Conservation (phyloP, 805 yeast genomes). For the Hanseniaspora occidentalis region DNA sequence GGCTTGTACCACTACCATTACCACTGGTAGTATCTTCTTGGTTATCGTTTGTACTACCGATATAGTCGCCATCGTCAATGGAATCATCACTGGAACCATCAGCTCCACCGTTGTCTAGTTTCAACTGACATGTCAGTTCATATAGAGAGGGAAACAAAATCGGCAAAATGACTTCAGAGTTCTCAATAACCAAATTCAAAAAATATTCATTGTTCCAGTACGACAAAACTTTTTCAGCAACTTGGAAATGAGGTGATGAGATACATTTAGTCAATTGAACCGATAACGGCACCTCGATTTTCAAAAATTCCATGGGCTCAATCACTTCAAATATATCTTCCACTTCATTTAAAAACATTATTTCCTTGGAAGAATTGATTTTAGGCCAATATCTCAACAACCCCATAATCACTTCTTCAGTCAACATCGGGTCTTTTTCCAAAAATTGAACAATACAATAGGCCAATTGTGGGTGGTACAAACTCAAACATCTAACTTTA, state of each 20-base stretch:
- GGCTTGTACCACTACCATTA: too few species aligned
- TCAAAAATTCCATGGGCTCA: slow-evolving; percentile 84
- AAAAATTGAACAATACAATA: slow-evolving; percentile 94
- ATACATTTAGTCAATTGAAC: slow-evolving; percentile 92
- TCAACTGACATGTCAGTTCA: slow-evolving; percentile 51
- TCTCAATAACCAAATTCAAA: slow-evolving; percentile 78
- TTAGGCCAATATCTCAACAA: slow-evolving; percentile 93
- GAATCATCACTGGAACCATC: slow-evolving; percentile 11
- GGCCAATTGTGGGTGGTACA: slow-evolving; percentile 94
- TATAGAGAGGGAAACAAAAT: slow-evolving; percentile 83
- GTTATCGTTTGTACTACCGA: slow-evolving; percentile 3
- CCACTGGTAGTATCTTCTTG: slow-evolving; percentile 4
- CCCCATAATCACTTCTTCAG: slow-evolving; percentile 96
- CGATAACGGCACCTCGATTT: slow-evolving; percentile 85
- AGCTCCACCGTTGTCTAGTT: slow-evolving; percentile 21
- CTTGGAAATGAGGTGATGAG: slow-evolving; percentile 92
- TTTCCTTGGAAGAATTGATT: slow-evolving; percentile 86
- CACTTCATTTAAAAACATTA: slow-evolving; percentile 88
- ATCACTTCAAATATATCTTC: slow-evolving; percentile 95
- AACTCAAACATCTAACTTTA: slow-evolving; percentile 74
- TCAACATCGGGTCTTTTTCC: slow-evolving; percentile 83
- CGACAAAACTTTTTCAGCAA: slow-evolving; percentile 85
- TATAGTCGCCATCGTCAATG: slow-evolving; percentile 10
- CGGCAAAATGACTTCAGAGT: slow-evolving; percentile 85
- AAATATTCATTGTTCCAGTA: slow-evolving; percentile 94